Conservation (phyloP, 1,284 basidiomycete species). For the Heimioporus retisporus region DNA sequence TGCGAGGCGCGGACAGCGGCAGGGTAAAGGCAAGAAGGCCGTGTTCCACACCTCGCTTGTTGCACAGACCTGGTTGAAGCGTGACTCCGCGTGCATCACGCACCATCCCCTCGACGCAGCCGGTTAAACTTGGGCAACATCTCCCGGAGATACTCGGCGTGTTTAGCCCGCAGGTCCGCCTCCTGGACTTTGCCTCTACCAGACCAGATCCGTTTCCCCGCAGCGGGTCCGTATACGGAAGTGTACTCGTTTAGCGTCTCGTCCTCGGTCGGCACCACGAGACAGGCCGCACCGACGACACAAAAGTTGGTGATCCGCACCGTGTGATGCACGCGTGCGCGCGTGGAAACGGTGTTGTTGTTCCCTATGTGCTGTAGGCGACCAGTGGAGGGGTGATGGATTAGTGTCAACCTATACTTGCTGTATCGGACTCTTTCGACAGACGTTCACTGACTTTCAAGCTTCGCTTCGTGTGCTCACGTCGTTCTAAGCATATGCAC, state of each 20-base stretch:
- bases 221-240: conserved; percentile 83
- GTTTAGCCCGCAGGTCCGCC: conserved; percentile 85
- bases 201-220: conserved; percentile 84
- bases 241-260: conserved; percentile 89
- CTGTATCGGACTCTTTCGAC: neutral
- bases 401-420: too few species aligned
- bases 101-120: conserved; percentile 68
- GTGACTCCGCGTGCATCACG: conserved; percentile 33
- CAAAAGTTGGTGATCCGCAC: conserved; percentile 85
- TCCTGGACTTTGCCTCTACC: conserved; percentile 89
- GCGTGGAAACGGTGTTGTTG: conserved; percentile 87
- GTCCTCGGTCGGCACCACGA: conserved; percentile 78
- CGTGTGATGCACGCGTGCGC: conserved; percentile 82
- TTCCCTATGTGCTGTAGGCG: too few species aligned
- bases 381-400: too few species aligned
- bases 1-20: neutral
- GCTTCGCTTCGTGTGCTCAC: too few species aligned
- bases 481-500: too few species aligned
- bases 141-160: conserved; percentile 91
- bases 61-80: neutral
- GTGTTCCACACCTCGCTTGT: neutral
- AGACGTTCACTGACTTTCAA: neutral
- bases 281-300: conserved; percentile 83
- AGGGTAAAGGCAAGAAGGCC: too few species aligned
- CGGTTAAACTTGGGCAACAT: conserved; percentile 92